Conservation (phyloP, 2,329 filamentous ascomycete species). For the Teratosphaeria epicoccoides region DNA sequence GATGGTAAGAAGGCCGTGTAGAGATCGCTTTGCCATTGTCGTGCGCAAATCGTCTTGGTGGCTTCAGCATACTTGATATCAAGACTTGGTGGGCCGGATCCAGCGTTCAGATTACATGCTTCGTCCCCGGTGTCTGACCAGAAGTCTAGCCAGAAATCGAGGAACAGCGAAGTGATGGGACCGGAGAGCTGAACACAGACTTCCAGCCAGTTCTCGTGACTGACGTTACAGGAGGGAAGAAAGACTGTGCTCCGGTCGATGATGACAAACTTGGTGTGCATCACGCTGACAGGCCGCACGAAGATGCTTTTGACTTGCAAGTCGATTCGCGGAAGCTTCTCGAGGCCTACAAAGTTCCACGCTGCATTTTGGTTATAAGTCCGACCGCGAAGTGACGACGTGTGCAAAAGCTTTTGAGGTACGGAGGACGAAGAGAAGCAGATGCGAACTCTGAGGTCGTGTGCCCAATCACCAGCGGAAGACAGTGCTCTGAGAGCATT, state of each 20-base stretch:
- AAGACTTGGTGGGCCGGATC: background rate
- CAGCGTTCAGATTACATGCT: background rate
- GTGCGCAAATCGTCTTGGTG: slow-evolving; percentile 18
- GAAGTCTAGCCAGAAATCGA: slow-evolving; percentile 57
- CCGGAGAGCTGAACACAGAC: slow-evolving; percentile 60
- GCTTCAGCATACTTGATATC: slow-evolving; percentile 15
- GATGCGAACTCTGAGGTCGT: slow-evolving; percentile 54
- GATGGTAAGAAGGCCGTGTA: slow-evolving; percentile 59
- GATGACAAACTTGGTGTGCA: slow-evolving; percentile 76
- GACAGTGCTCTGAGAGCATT: slow-evolving; percentile 52
- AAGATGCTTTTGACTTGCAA: slow-evolving; percentile 68
- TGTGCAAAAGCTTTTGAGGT: slow-evolving; percentile 65
- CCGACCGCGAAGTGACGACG: slow-evolving; percentile 51
- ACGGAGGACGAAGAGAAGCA: slow-evolving; percentile 66
- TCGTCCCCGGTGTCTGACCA: slow-evolving; percentile 44
- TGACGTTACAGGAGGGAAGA: slow-evolving; percentile 72
- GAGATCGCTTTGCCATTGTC: background rate
- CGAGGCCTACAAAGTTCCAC: slow-evolving; percentile 53
- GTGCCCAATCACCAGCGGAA: slow-evolving; percentile 23
- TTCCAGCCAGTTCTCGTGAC: slow-evolving; percentile 82
- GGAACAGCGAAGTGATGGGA: slow-evolving; percentile 48
- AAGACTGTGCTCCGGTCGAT: slow-evolving; percentile 57
- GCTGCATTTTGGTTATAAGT: slow-evolving; percentile 45
- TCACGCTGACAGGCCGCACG: slow-evolving; percentile 69
- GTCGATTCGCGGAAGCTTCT: slow-evolving; percentile 50